These are phyloP conservation scores for Starmerella geochares DNA, from an alignment of 805 yeast species.

Conservation along the genomic window DNA sequence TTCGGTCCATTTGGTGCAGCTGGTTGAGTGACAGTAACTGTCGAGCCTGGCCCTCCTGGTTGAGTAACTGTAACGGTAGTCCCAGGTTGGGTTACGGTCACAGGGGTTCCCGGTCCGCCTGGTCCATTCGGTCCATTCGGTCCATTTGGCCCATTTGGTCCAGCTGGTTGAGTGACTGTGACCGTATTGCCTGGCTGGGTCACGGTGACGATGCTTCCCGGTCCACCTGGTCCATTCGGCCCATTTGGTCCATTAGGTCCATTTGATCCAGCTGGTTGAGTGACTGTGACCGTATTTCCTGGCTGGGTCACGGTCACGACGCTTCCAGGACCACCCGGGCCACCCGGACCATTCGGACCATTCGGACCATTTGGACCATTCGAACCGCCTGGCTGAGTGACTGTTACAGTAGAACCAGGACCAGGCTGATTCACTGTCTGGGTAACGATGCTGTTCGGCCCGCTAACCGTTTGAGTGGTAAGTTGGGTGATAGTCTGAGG, in stretches of 20 bases:
- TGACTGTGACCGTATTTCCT: not conserved
- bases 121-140: not conserved
- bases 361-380: not conserved
- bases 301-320: too few species aligned
- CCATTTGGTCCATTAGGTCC: too few species aligned
- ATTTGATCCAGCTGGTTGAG: not conserved
- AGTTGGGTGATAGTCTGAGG: constrained; percentile 14
- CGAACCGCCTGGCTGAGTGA: not conserved
- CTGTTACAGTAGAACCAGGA: constrained; percentile 7
- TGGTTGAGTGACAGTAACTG: constrained; percentile 23
- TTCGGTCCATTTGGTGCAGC: constrained; percentile 10
- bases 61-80: constrained; percentile 7
- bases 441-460: constrained; percentile 1
- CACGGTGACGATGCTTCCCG: too few species aligned
- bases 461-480: constrained; percentile 6
- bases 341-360: not conserved
- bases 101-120: not conserved
- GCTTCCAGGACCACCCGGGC: not conserved
- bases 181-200: too few species aligned
- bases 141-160: not conserved
- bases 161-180: not conserved
- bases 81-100: too few species aligned
- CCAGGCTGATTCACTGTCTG: constrained; percentile 7
- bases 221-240: too few species aligned
- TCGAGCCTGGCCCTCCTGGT: constrained; percentile 15